Evolutionary conservation across 1,284 basidiomycete genomes (phyloP).

Genomic region (Malassezia yamatoensis): DNA sequence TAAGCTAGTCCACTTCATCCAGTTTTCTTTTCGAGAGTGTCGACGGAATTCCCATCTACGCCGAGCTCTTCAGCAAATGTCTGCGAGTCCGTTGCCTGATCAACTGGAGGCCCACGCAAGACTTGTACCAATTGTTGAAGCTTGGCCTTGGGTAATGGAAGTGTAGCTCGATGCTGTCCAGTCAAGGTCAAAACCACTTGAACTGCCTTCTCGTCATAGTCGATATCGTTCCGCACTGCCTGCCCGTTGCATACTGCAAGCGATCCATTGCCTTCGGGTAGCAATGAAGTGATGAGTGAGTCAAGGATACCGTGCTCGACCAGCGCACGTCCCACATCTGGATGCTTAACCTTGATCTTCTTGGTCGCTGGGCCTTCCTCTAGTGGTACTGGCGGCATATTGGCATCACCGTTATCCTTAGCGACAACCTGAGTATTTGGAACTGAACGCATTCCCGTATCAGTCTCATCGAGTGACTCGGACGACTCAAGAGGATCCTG

Average conservation of each 20-base stretch:
- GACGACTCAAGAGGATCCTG: constrained; percentile 49
- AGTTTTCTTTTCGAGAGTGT: neutral
- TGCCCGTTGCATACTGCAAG: constrained; percentile 11
- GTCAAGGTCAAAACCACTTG: constrained; percentile 52
- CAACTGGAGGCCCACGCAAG: neutral
- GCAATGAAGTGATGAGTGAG: constrained; percentile 35
- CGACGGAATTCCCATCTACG: neutral
- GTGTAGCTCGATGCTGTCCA: constrained; percentile 9
- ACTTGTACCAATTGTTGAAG: neutral
- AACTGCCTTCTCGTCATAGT: constrained; percentile 71
- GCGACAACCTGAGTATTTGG: constrained; percentile 46
- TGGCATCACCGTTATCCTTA: constrained; percentile 26
- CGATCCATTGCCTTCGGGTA: constrained; percentile 15
- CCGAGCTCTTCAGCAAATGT: constrained; percentile 4
- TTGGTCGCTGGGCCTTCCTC: constrained; percentile 42
- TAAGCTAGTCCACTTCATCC: neutral
- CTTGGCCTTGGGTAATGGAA: constrained; percentile 1
- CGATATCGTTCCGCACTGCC: constrained; percentile 50
- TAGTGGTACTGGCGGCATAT: constrained; percentile 25
- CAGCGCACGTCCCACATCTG: constrained; percentile 36
- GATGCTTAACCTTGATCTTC: constrained; percentile 24
- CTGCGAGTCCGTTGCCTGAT: neutral
- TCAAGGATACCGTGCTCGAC: constrained; percentile 29
- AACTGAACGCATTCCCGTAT: neutral
- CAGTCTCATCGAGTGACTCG: neutral